Conservation (phyloP, 208 protist species). For the Leishmania tarentolae region DNA sequence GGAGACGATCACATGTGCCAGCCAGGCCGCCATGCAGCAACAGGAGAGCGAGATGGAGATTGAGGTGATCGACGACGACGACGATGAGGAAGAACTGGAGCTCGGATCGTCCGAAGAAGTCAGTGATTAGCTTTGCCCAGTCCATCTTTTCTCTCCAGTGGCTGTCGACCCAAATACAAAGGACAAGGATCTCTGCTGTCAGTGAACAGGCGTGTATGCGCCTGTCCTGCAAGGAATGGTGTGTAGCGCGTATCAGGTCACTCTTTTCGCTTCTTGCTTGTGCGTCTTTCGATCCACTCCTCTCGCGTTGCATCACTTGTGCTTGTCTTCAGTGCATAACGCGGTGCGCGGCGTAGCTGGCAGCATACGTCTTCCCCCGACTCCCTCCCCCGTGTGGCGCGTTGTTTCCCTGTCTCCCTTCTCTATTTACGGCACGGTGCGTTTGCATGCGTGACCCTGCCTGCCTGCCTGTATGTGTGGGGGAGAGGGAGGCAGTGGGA, state of each 20-base stretch:
- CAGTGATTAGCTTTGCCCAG: neutral
- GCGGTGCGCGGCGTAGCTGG: neutral
- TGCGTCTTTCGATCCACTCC: neutral
- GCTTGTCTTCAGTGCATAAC: neutral
- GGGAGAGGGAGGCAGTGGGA: no score
- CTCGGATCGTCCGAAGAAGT: neutral
- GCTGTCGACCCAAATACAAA: no score
- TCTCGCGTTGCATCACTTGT: neutral
- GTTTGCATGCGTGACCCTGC: no score
- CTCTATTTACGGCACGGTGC: neutral
- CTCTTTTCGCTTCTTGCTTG: neutral
- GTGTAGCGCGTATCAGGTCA: neutral
- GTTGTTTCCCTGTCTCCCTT: neutral
- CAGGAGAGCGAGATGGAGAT: slow-evolving; percentile 76
- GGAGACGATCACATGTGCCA: slow-evolving; percentile 74
- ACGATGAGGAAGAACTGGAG: slow-evolving; percentile 26
- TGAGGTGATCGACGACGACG: slow-evolving; percentile 63
- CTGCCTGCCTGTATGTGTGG: no score
- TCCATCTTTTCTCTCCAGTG: neutral
- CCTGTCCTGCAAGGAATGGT: neutral
- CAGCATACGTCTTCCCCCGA: neutral
- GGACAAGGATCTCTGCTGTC: neutral
- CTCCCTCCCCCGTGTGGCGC: neutral
- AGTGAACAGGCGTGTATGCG: neutral
- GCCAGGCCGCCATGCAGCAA: slow-evolving; percentile 57